phyloP scores from a whole-genome alignment of 129 eudicot species.

The Daucus carota region DH1_v3.0 NC_030384.2:49141501-49142000 shows the following conservation, averaged over 20 bases:
- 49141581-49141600: no score
- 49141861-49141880: slow-evolving; percentile 49
- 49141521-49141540: no score
- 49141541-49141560: no score
- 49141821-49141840: neutral
- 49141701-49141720: slow-evolving; percentile 18
- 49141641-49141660: slow-evolving; percentile 27
- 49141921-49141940: slow-evolving; percentile 56
- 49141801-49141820: neutral
- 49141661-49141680: slow-evolving; percentile 15
- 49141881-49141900: slow-evolving; percentile 58
- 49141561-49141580: no score
- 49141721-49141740: slow-evolving; percentile 12
- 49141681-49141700: slow-evolving; percentile 19
- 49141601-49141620: no score
- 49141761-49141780: slow-evolving; percentile 10
- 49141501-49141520: no score
- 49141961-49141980: slow-evolving; percentile 59
- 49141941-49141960: slow-evolving; percentile 60
- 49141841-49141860: slow-evolving; percentile 38
- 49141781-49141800: slow-evolving; percentile 12
- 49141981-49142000: slow-evolving; percentile 67
- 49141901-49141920: slow-evolving; percentile 55
- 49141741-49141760: slow-evolving; percentile 14
- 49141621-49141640: neutral